Base-by-base conservation (phyloP, 163 green algal genomes). In the Chloroidium sp. region DNA sequence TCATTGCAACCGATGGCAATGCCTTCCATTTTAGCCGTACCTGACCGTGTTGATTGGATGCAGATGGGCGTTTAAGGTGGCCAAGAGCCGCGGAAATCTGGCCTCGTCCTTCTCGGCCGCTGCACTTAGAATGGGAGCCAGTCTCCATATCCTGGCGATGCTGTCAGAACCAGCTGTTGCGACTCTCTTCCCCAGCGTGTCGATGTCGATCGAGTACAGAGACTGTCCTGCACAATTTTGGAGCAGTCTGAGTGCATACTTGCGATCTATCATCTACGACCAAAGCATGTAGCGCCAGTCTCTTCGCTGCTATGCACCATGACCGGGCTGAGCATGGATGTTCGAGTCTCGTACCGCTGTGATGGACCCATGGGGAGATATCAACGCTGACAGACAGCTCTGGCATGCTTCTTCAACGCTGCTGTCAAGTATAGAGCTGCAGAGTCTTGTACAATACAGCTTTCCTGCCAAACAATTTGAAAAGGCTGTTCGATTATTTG, bases 111-210 rank as follows among this genome's bases (percentile, higher is more conserved):
- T 93, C 76, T 84, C 36, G 12, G 62, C 3, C 74, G 80, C 0
- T 81, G 86, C 82, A 69, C 93, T 85, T 3, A 97, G 80, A 10
- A 95, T 82, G 0, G 92, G 83, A 2, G 78, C 36, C 80, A 97
- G 82, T 78, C 86, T 94, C 95, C 95, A 98, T n/a, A 98, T 86
- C 61, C 90, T 91, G 4, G 95, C 86, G 74, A 91, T 88, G 14
- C 83, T 77, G 81, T 95, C 91, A 8, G 76, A 82, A 59, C 94
- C 93, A 76, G 84, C 90, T 0, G 94, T 97, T 4, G 89, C 94
- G 6, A 97, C 85, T 61, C 94, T 85, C 14, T 75, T 67, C 59
- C 92, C 92, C 3, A 80, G 77, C 3, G 86, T 76, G 76, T 96
- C 85, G 4, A 94, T 82, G 78, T 97, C 90, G 1, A 97, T 75